A percentile compares a stretch with the other conserved stretches of the same genome.
phyloP scores from a whole-genome alignment of 2,329 filamentous ascomycete genomes.

The Sporothrix pallida region DNA sequence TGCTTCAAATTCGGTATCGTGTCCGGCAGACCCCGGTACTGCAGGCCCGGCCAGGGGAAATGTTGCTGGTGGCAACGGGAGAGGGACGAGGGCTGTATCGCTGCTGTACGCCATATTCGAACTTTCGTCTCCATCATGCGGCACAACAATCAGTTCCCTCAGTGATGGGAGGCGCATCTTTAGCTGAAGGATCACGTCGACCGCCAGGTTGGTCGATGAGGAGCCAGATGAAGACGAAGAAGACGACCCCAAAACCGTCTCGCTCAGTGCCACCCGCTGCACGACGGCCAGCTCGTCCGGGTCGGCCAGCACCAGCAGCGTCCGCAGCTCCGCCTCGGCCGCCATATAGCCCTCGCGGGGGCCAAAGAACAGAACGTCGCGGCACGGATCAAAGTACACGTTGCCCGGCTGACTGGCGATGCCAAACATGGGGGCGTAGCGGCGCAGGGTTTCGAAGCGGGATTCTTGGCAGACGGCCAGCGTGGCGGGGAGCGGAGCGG shows the following conservation, averaged over 20 bases:
- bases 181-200: slow-evolving; percentile 50
- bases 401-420: slow-evolving; percentile 50
- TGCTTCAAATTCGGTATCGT: neutral
- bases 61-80: slow-evolving; percentile 30
- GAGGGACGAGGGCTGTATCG: slow-evolving; percentile 40
- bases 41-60: slow-evolving; percentile 36
- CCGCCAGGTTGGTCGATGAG: slow-evolving; percentile 48
- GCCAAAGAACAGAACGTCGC: slow-evolving; percentile 57
- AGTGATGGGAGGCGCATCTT: slow-evolving; percentile 49
- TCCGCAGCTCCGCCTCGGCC: slow-evolving; percentile 53
- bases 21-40: neutral
- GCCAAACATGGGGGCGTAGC: slow-evolving; percentile 51
- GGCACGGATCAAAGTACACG: slow-evolving; percentile 50
- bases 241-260: slow-evolving; percentile 47
- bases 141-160: slow-evolving; percentile 53
- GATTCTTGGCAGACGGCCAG: slow-evolving; percentile 56
- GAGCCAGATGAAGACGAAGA: slow-evolving; percentile 35
- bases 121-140: slow-evolving; percentile 45
- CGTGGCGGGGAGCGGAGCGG: slow-evolving; percentile 51
- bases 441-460: slow-evolving; percentile 51
- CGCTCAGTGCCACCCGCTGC: slow-evolving; percentile 53
- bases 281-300: slow-evolving; percentile 50
- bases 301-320: slow-evolving; percentile 52
- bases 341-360: slow-evolving; percentile 53
- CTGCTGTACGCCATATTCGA: slow-evolving; percentile 40